Percentiles rank a stretch among this genome's conserved stretches.
Conservation (phyloP, 148 eudicot genomes). For the Cornus florida region DNA sequence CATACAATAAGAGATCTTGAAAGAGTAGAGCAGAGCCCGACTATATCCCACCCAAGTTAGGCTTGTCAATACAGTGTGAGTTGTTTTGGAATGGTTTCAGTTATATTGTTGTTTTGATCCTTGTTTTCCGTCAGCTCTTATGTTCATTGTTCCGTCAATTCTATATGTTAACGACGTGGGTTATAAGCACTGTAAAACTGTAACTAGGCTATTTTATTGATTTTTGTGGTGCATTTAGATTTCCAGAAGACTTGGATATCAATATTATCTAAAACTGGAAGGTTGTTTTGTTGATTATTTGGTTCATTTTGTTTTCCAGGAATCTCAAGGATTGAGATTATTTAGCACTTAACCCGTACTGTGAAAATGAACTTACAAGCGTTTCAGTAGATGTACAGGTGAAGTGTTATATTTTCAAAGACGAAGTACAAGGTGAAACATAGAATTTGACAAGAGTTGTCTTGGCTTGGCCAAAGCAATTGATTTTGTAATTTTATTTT, state of each 20-base stretch:
- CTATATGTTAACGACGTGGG: neutral
- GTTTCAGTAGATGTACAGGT: too few species aligned
- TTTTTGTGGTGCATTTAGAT: constrained; percentile 4
- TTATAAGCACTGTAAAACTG: constrained; percentile 10
- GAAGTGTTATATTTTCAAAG: too few species aligned
- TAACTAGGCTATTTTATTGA: constrained; percentile 5
- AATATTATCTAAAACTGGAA: neutral
- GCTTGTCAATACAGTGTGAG: neutral
- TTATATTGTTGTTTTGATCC: neutral
- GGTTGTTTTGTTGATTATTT: neutral
- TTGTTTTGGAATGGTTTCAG: neutral
- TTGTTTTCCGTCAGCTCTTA: neutral
- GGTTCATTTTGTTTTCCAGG: too few species aligned
- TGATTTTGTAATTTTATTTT: too few species aligned
- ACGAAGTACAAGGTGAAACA: too few species aligned
- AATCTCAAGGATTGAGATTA: too few species aligned
- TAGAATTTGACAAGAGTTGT: too few species aligned
- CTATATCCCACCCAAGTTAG: neutral
- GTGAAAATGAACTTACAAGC: too few species aligned
- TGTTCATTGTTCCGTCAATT: neutral
- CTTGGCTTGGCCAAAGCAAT: too few species aligned
- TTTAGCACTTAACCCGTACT: too few species aligned
- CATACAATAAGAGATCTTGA: neutral
- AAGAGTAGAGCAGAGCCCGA: neutral
- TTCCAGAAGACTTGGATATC: neutral